Evolutionary conservation across 306 rosid genomes (phyloP), one percentile per base, ranked within the genome.

Genomic region (Pyrus pyrifolia): DNA sequence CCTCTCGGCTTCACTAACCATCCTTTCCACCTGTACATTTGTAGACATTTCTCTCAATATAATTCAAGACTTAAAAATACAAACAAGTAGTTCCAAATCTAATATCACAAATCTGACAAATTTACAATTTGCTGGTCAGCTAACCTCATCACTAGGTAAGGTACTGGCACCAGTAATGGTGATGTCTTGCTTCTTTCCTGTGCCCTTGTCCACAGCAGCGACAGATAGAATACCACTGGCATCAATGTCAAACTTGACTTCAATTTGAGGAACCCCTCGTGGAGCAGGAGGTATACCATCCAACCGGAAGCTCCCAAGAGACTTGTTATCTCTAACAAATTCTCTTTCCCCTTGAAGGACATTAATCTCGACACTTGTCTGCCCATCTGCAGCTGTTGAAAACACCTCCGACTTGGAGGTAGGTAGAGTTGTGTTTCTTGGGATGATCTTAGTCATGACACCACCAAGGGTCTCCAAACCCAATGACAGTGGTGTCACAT

Each of bases 91-190:
- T 42, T 33, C 69, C 25, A 65, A 33, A 6, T 19, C 52, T 18
- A 40, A 8, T 27, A 76, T 13, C 33, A 72, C 4, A 38, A 72
- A 35, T 46, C 62, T 8, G 21, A 59, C 67, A 27, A 58, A 15
- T 22, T 58, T 40, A 49, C 44, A n/a, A 21, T 76, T 86, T 86
- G 51, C 31, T 38, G 29, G 4, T 17, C 29, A 67, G 3, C 27
- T 1, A 53, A 94, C 98, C 98, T 94, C 99, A 44, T 95, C 99
- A 63, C 76, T 71, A 35, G 96, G 99, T 79, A 95, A 87, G 53
- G 99, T 95, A 79, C 99, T 95, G 45, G 99, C 98, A 77, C 97
- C 97, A 35, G 98, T 94, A 68, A 94, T 94, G 70, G 98, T 94
- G 65, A 94, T 94, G 80, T 94, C 98, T 71, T 94, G 98, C 75